Percentiles rank a stretch among this genome's conserved stretches.
Evolutionary conservation across 2,329 filamentous ascomycete species (phyloP).

Genomic region (Ambrosiella beaveri): DNA sequence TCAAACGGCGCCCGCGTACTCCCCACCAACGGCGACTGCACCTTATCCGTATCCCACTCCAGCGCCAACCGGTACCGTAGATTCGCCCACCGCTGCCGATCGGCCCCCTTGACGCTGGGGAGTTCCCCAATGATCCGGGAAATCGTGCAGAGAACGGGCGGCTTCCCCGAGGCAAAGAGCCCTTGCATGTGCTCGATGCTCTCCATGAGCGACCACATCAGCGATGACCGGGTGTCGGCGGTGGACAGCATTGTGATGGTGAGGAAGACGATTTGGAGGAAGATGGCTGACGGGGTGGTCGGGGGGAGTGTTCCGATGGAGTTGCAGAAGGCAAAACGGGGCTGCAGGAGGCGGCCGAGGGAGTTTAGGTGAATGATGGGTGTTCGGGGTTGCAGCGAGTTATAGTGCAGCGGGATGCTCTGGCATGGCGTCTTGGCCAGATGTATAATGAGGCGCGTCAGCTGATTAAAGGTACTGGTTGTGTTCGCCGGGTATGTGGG

Average conservation of each 20-base stretch:
- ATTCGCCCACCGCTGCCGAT: constrained; percentile 20
- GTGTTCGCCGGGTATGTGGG: constrained; percentile 17
- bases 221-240: constrained; percentile 20
- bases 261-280: constrained; percentile 24
- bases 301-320: constrained; percentile 22
- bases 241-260: constrained; percentile 21
- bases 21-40: background rate
- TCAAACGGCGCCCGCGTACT: background rate
- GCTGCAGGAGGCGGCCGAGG: constrained; percentile 20
- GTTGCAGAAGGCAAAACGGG: constrained; percentile 23
- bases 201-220: constrained; percentile 23
- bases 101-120: constrained; percentile 20
- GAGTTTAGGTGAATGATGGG: constrained; percentile 7
- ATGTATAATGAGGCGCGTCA: constrained; percentile 23
- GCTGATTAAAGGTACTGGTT: constrained; percentile 26
- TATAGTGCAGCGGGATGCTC: too few relatives aligned
- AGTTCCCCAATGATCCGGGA: constrained; percentile 22
- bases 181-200: constrained; percentile 17
- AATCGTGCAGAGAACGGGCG: constrained; percentile 21
- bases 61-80: constrained; percentile 17
- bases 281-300: constrained; percentile 21
- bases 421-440: constrained; percentile 14
- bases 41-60: background rate
- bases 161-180: constrained; percentile 21
- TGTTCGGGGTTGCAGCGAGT: background rate